Base-by-base conservation (phyloP, 306 rosid species). In the Fragaria ananassa region DNA sequence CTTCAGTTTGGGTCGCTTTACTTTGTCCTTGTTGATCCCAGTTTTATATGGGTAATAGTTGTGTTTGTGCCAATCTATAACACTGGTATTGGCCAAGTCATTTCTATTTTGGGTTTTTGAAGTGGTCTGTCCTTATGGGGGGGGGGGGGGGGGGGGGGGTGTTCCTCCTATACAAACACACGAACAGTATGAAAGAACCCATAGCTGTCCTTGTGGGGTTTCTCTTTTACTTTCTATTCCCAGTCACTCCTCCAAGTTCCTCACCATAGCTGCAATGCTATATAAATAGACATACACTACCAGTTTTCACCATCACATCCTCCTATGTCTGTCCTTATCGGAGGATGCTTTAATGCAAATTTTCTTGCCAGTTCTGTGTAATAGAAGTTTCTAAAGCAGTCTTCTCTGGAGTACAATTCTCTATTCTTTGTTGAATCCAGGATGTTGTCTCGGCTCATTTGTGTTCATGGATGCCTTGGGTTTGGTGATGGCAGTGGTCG, bases 1-100 rank as follows among this genome's bases (percentile, higher is more conserved):
- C 63, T 73, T 81, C 65, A 39, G 57, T 71, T 62, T 61, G 76
- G 71, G 72, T 70, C 78, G 8, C n/a, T 34, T 12, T 70, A 64
- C 11, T 46, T 35, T 58, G 68, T 46, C 57, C 69, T 56, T 74
- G 69, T 66, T 60, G 74, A 75, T 65, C 50, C 85, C 74, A 37
- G 68, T 82, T 83, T 86, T 78, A 65, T 76, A 60, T 61, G 87
- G 94, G 89, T 71, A 58, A 87, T 82, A 63, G 67, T 64, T 85
- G 69, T 77, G 62, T 73, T 72, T 47, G 81, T 71, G 88, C 87
- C 83, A 62, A 83, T 78, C 70, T 72, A 66, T 25, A 8, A 77
- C 66, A 29, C 49, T 71, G 72, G 72, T 60, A 27, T 53, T 58
- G 64, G 86, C 85, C 39, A 23, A 44, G 12, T 78, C 49, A 47